A percentile compares a stretch with the other conserved stretches of the same genome.
Conservation (phyloP, 2,329 filamentous ascomycete species). For the Aspergillus nomiae region DNA sequence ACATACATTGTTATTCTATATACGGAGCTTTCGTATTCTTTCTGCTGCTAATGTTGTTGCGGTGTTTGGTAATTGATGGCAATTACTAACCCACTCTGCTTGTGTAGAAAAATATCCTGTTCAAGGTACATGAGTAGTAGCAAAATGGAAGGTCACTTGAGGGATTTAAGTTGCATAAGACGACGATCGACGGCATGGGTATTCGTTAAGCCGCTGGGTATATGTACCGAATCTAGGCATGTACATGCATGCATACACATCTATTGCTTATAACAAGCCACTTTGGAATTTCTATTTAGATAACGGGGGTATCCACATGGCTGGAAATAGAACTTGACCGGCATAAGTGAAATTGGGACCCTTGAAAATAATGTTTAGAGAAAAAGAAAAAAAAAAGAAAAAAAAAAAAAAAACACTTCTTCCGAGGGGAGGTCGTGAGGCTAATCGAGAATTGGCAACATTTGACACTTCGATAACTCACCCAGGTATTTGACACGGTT, state of each 20-base stretch:
- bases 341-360: background rate
- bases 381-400: background rate
- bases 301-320: background rate
- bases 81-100: too few species aligned
- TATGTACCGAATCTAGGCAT: background rate
- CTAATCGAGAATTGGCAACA: background rate
- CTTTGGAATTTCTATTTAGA: background rate
- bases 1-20: too few species aligned
- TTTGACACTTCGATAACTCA: background rate
- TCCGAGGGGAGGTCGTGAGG: background rate
- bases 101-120: background rate
- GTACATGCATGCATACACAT: slow-evolving; percentile 1
- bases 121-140: background rate
- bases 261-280: slow-evolving; percentile 6
- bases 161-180: slow-evolving; percentile 20
- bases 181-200: slow-evolving; percentile 19
- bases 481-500: background rate
- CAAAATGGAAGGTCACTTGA: background rate
- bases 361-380: background rate
- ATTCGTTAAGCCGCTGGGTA: background rate
- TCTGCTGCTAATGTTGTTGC: background rate
- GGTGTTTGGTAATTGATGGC: background rate
- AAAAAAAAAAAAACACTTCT: background rate
- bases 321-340: background rate
- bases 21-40: background rate